Conservation (phyloP, 2,329 filamentous ascomycete genomes). For the Cyphellophora europaea region DNA sequence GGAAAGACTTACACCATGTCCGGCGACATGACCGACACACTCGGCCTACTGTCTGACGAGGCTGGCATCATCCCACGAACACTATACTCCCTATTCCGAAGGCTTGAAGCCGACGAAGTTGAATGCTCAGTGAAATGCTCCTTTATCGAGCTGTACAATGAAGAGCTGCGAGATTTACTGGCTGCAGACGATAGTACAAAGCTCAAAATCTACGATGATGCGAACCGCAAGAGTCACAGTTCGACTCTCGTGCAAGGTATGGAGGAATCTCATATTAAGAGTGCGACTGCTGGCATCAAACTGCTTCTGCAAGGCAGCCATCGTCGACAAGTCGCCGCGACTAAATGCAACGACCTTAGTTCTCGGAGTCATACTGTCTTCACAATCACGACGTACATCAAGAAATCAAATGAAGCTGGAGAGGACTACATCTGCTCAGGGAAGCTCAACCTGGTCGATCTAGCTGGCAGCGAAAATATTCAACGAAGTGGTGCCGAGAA, state of each 20-base stretch:
- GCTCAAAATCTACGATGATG: constrained; percentile 92
- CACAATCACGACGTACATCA: constrained; percentile 86
- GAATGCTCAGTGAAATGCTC: constrained; percentile 95
- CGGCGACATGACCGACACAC: constrained; percentile 82
- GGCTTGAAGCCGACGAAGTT: constrained; percentile 65
- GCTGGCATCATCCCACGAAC: constrained; percentile 94
- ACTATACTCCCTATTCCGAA: constrained; percentile 75
- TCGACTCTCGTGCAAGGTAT: constrained; percentile 91
- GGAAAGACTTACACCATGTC: constrained; percentile 99
- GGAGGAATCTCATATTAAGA: constrained; percentile 91
- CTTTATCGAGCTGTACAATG: constrained; percentile 97
- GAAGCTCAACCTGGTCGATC: constrained; percentile 91
- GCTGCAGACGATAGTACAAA: constrained; percentile 73
- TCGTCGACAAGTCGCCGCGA: constrained; percentile 95
- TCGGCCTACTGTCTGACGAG: constrained; percentile 78
- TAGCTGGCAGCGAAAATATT: constrained; percentile 96
- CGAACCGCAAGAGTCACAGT: constrained; percentile 71
- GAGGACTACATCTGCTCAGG: constrained; percentile 86
- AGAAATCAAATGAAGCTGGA: constrained; percentile 68
- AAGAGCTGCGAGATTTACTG: constrained; percentile 85
- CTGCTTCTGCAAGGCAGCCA: constrained; percentile 81
- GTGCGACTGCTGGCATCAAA: constrained; percentile 74
- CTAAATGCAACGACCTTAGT: constrained; percentile 98
- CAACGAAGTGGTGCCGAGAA: constrained; percentile 95
- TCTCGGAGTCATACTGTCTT: constrained; percentile 97